phyloP scores from a whole-genome alignment of 305 asterid species.

The Plantago rigida region DNA sequence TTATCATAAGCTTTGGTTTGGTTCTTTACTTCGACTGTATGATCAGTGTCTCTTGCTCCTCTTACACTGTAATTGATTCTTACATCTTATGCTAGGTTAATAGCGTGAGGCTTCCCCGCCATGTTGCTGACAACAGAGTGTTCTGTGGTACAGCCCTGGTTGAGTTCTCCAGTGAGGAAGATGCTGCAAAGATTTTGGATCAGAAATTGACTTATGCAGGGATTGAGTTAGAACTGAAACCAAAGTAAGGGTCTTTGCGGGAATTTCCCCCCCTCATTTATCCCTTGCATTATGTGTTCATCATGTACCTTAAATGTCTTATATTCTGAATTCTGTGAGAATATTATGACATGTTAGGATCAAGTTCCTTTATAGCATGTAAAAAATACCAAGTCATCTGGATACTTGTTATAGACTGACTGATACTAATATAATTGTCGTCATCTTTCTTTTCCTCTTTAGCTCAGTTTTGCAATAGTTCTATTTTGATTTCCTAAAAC shows the following conservation, averaged over 20 bases:
- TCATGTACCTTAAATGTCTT: conserved; percentile 6
- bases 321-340: not conserved
- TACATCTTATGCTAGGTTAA: conserved; percentile 49
- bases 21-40: no score
- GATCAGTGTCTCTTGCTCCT: not conserved
- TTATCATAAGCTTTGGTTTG: no score
- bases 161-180: conserved; percentile 82
- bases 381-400: no score
- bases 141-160: conserved; percentile 84
- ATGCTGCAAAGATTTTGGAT: conserved; percentile 54
- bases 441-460: no score
- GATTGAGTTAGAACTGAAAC: conserved; percentile 59
- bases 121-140: conserved; percentile 71
- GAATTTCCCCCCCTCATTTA: not conserved
- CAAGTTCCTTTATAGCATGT: no score
- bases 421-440: no score
- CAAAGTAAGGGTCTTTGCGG: conserved; percentile 48
- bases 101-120: conserved; percentile 98
- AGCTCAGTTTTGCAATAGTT: no score
- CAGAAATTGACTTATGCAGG: conserved; percentile 67
- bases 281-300: not conserved
- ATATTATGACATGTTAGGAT: no score
- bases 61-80: no score
- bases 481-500: no score
- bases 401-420: no score